Base-by-base conservation (phyloP, 495 filamentous ascomycete genomes). In the Annulohypoxylon bovei region DNA sequence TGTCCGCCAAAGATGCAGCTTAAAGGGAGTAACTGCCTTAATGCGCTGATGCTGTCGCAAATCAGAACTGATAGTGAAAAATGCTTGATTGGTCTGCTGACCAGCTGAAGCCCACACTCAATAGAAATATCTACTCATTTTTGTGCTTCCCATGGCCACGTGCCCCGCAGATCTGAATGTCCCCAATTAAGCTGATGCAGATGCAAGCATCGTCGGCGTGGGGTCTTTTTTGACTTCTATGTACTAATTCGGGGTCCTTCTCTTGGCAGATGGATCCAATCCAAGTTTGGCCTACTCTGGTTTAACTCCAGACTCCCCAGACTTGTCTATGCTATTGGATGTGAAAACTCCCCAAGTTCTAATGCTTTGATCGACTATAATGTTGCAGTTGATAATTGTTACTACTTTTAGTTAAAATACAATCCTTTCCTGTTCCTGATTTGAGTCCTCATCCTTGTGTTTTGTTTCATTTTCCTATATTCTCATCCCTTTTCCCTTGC, bases 81-180 rank as follows among this genome's bases (percentile, higher is more conserved):
- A 72, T 64, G 60, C 57, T 73, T 70, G 71, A 70, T 73, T 73
- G 71, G 67, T 70, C 71, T 73, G 71, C 71, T 73, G 71, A 73
- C 71, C 71, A 70, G 71, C 65, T 65, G 64, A 57, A 63, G 54
- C 23, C 60, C 60, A 63, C 37, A 27, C 35, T 39, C 52, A 52
- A 33, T 53, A n/a, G 39, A n/a, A 42, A 16, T 42, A 42, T 42
- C n/a, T 68, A 52, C 42, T 58, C 23, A 53, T 40, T 50, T 54
- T 57, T 72, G 70, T 72, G 28, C 61, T 70, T 56, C 71, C 66
- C 62, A 53, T 27, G 67, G 71, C 71, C 71, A 73, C 71, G 71
- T 73, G 71, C 71, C 71, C 71, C 67, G 71, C 71, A 73, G 71
- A 73, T 73, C 71, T 70, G 62, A 53, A 7, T 60, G 52, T 32